phyloP scores from a whole-genome alignment of 2,329 filamentous ascomycete species.

The Penicillium sp. region DNA sequence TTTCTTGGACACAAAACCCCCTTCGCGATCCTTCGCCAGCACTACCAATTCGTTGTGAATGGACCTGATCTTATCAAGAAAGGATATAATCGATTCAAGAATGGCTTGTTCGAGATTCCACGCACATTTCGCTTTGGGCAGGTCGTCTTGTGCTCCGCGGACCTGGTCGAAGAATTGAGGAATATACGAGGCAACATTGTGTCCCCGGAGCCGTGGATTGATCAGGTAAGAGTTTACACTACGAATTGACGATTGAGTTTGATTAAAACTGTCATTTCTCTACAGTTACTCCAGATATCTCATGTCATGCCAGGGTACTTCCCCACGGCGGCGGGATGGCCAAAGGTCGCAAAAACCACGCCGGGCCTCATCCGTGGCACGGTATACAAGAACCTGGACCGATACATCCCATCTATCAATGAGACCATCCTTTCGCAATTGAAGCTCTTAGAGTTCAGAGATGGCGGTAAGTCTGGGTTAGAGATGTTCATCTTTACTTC shows the following conservation, averaged over 20 bases:
- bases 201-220: conserved; percentile 27
- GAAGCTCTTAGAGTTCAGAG: conserved; percentile 4
- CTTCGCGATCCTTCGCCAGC: conserved; percentile 18
- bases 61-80: conserved; percentile 19
- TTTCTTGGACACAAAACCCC: conserved; percentile 8
- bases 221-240: conserved; percentile 14
- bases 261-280: background rate
- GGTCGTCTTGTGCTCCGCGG: conserved; percentile 20
- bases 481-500: background rate
- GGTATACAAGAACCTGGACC: conserved; percentile 19
- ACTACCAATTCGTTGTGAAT: conserved; percentile 22
- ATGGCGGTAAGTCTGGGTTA: conserved; percentile 7
- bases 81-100: conserved; percentile 16
- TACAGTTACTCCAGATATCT: conserved; percentile 34
- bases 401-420: conserved; percentile 21
- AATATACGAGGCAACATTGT: conserved; percentile 14
- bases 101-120: conserved; percentile 24
- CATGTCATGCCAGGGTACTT: conserved; percentile 38
- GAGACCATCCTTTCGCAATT: conserved; percentile 20
- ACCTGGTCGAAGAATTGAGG: conserved; percentile 22
- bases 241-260: no score
- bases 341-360: conserved; percentile 26
- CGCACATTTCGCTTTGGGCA: conserved; percentile 26
- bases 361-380: conserved; percentile 24
- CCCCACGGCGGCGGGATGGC: conserved; percentile 19